Evolutionary conservation across 2,329 filamentous ascomycete species (phyloP).

Genomic region (Lasiodiplodia sp.): DNA sequence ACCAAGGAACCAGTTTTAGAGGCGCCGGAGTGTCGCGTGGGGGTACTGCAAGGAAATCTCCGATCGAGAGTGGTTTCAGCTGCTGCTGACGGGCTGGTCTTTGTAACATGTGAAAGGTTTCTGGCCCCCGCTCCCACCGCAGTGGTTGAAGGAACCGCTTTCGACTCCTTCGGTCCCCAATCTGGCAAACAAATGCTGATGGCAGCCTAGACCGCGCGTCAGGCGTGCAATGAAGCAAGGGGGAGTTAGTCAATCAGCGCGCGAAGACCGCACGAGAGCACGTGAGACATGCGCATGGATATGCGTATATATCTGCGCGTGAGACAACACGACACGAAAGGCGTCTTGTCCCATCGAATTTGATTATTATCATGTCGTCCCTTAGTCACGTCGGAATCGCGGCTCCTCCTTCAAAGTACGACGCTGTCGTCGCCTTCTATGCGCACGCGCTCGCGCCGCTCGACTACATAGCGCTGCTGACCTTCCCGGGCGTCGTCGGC

Average conservation of each 20-base stretch:
- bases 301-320: not conserved
- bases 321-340: not conserved
- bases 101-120: too few species aligned
- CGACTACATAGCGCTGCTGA: conserved; percentile 36
- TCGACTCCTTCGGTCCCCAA: not conserved
- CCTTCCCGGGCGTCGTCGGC: conserved; percentile 33
- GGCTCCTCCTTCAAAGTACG: conserved; percentile 35
- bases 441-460: conserved; percentile 39
- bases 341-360: not conserved
- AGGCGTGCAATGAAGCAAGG: not conserved
- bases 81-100: too few species aligned
- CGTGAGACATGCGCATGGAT: not conserved
- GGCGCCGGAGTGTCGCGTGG: too few species aligned
- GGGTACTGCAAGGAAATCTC: too few species aligned
- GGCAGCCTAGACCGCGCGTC: not conserved
- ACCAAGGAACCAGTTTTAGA: too few species aligned
- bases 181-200: not conserved
- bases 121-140: too few species aligned
- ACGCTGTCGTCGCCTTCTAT: conserved; percentile 38
- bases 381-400: conserved; percentile 37
- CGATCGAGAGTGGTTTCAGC: too few species aligned
- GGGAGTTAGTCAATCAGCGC: not conserved
- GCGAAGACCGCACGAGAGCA: not conserved
- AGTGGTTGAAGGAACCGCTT: too few species aligned
- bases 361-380: conserved; percentile 1